phyloP scores from a whole-genome alignment of 176 grass and related monocot species.

The Phoenix dactylifera region DNA sequence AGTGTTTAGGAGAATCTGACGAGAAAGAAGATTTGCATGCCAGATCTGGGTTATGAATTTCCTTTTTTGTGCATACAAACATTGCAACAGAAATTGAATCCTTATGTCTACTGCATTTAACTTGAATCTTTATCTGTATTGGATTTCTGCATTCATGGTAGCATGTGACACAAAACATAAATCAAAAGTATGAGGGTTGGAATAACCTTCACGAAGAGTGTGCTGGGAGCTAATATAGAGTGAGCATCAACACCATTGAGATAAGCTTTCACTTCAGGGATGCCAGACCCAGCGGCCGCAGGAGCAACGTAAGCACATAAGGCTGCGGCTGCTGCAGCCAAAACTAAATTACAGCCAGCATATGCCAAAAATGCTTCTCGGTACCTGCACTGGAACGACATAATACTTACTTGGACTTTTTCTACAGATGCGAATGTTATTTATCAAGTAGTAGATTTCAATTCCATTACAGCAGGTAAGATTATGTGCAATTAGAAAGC shows the following conservation, averaged over 20 bases:
- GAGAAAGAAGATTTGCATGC: too few species aligned
- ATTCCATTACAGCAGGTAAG: too few species aligned
- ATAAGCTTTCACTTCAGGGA: slow-evolving; percentile 76
- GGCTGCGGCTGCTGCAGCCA: slow-evolving; percentile 36
- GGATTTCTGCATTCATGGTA: too few species aligned
- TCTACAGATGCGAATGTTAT: not conserved
- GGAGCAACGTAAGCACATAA: slow-evolving; percentile 53
- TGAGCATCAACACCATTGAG: slow-evolving; percentile 55
- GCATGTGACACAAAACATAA: not conserved
- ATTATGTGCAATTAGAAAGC: too few species aligned
- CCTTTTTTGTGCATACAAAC: too few species aligned
- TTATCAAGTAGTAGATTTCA: not conserved
- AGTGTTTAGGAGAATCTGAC: too few species aligned
- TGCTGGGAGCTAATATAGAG: slow-evolving; percentile 53
- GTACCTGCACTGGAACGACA: slow-evolving; percentile 25
- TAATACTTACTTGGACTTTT: not conserved
- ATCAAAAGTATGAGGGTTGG: not conserved
- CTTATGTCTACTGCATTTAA: too few species aligned
- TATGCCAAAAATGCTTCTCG: slow-evolving; percentile 33
- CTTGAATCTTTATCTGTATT: too few species aligned
- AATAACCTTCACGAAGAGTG: slow-evolving; percentile 53
- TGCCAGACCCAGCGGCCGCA: slow-evolving; percentile 56
- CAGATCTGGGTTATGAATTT: too few species aligned
- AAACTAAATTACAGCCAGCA: slow-evolving; percentile 26
- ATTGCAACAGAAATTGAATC: too few species aligned